Evolutionary conservation across 805 yeast genomes (phyloP).

Genomic region (Candida endomychidarum): DNA sequence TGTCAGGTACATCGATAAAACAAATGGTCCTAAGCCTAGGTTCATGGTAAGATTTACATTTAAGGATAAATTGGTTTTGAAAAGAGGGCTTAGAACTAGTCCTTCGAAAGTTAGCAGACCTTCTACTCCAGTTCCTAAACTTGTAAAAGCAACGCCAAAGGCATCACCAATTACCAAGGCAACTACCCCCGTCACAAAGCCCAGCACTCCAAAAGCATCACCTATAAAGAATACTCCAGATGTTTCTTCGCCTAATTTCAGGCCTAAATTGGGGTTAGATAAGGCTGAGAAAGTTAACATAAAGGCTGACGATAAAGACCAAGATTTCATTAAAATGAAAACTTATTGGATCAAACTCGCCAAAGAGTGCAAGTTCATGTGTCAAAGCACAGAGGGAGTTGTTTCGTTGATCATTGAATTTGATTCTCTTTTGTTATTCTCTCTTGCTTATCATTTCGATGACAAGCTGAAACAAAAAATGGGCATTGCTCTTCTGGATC

Average conservation of each 20-base stretch:
- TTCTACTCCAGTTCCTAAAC: constrained; percentile 1
- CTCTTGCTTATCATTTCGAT: constrained; percentile 31
- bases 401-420: constrained; percentile 24
- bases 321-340: constrained; percentile 9
- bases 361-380: constrained; percentile 18
- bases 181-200: not conserved
- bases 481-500: constrained; percentile 28
- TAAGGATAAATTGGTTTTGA: not conserved
- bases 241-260: not conserved
- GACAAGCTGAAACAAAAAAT: constrained; percentile 28
- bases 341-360: constrained; percentile 24
- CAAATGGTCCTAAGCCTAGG: constrained; percentile 17
- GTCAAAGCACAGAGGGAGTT: constrained; percentile 20
- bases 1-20: constrained; percentile 31
- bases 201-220: not conserved
- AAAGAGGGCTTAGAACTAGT: not conserved
- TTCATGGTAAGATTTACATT: constrained; percentile 18
- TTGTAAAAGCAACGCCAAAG: not conserved
- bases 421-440: constrained; percentile 27
- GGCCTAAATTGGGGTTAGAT: not conserved
- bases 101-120: constrained; percentile 2
- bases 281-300: too few relatives aligned
- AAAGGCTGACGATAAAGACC: not conserved
- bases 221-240: not conserved
- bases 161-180: not conserved